Evolutionary conservation across 78 protist genomes (phyloP), one percentile per base, ranked within the genome.

Genomic region (Cavenderia fasciculata): DNA sequence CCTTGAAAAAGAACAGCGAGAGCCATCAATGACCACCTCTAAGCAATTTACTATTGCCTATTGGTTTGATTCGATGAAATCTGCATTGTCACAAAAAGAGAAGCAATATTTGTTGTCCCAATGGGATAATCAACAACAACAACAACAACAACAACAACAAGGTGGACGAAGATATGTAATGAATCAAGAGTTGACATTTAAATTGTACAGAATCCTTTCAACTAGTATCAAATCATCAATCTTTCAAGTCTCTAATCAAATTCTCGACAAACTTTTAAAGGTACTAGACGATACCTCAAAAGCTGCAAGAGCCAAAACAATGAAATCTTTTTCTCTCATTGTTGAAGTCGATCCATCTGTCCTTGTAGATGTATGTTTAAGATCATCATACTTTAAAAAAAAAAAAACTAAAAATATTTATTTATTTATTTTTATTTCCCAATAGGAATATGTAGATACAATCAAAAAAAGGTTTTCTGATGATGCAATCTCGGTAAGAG

Each of bases 291-390:
- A 86, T 54, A 41, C 70, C 14, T 74, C 84, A 18, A 86, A 33
- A 0, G 59, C 40, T 21, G 82, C 76, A 19, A 41, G 92, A 31
- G 92, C 92, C 18, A 86, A 86, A 31, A 84, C 92, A 34, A 86
- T 86, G 92, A 86, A 86, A 41, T 59, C 92, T 21, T 74, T 86
- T 25, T 41, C 70, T 12, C 36, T 69, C 2, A 49, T 86, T 21
- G 59, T 86, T 31, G 92, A 86, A 31, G 85, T 54, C 0, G 92
- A 86, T 54, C 92, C 92, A 36, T 72, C 85, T 0, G 40, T 86
- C n/a, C 38, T 86, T 5, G 92, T 61, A 0, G 92, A 86, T 38
- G 92, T 65, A 65, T 18, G 36, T 10, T 76, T 82, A n/a, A n/a
- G n/a, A n/a, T n/a, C n/a, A n/a, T 38, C 90, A 82, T 40, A 31